Evolutionary conservation across 495 filamentous ascomycete species (phyloP).

Genomic region (Aspergillus kassunensis): DNA sequence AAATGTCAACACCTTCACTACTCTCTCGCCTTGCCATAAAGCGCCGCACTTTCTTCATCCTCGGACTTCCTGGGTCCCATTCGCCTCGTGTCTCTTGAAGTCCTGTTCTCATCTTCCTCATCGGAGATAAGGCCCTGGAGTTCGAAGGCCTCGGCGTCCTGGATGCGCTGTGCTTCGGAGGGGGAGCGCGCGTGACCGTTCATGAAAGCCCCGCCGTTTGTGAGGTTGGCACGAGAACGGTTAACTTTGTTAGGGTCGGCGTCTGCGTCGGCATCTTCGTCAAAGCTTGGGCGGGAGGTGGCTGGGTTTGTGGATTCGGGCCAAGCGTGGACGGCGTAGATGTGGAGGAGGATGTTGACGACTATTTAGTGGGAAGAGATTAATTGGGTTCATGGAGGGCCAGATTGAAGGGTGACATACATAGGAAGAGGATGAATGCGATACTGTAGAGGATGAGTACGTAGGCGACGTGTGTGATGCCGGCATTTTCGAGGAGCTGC

Average conservation of each 20-base stretch:
- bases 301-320: conserved; percentile 35
- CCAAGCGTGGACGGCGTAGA: conserved; percentile 67
- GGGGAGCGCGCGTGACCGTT: conserved; percentile 55
- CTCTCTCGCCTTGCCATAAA: conserved; percentile 27
- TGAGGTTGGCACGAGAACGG: not conserved
- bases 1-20: not conserved
- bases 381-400: conserved; percentile 1
- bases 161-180: conserved; percentile 48
- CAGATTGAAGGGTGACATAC: conserved; percentile 44
- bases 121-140: conserved; percentile 87
- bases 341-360: conserved; percentile 73
- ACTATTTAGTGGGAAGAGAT: conserved; percentile 45
- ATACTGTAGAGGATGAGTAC: conserved; percentile 86
- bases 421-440: conserved; percentile 85
- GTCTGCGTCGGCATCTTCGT: conserved; percentile 3
- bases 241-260: conserved; percentile 1
- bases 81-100: conserved; percentile 2
- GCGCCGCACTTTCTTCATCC: conserved; percentile 34
- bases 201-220: conserved; percentile 6
- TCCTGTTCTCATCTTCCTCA: conserved; percentile 47
- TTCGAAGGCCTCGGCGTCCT: conserved; percentile 87
- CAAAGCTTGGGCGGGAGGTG: conserved; percentile 13
- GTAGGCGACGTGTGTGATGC: conserved; percentile 86
- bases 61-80: conserved; percentile 28
- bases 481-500: conserved; percentile 62